Evolutionary conservation across 106 monocot genomes (phyloP), one percentile per base, ranked within the genome.

Genomic region (Phalaenopsis aphrodite): DNA sequence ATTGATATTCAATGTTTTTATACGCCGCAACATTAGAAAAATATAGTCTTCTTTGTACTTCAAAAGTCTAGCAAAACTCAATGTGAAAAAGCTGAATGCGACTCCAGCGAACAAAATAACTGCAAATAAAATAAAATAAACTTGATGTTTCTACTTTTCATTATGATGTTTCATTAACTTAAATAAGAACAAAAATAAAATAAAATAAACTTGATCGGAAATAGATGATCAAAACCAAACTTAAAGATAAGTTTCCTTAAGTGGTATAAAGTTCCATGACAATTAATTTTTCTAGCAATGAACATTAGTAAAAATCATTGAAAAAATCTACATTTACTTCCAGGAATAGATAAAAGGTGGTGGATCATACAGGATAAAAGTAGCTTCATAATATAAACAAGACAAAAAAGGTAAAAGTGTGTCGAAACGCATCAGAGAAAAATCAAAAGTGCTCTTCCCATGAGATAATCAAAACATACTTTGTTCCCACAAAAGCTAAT

Each of bases 401-500:
- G 30, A 41, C n/a, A 43, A 5, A 19, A 74, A 42, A 74, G 42
- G 42, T 2, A 24, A 24, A 41, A 38, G 71, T 64, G 24, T 8
- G 64, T 69, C 8, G 9, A 69, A 37, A 39, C 38, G 4, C 39
- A 8, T 41, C 30, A 69, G 39, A 38, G 8, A 69, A 39, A 39
- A 10, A 36, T 69, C 24, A 64, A 39, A 38, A 69, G 38, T 69
- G 69, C 2, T 41, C 18, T 42, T 42, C 4, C 9, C 16, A 43
- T 74, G 43, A 74, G 42, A 74, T 42, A 8, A 39, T 74, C 74
- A 74, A 42, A 38, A 45, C 19, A 41, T 89, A 96, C 95, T 93
- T 88, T 88, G 77, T 82, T 88, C 76, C 82, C 79, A 83, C 86
- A 84, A 37, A 79, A 3, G 16, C 85, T 78, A 56, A 81, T 66